phyloP scores from a whole-genome alignment of 2,329 filamentous ascomycete genomes.

The Ascochyta pisi region DNA sequence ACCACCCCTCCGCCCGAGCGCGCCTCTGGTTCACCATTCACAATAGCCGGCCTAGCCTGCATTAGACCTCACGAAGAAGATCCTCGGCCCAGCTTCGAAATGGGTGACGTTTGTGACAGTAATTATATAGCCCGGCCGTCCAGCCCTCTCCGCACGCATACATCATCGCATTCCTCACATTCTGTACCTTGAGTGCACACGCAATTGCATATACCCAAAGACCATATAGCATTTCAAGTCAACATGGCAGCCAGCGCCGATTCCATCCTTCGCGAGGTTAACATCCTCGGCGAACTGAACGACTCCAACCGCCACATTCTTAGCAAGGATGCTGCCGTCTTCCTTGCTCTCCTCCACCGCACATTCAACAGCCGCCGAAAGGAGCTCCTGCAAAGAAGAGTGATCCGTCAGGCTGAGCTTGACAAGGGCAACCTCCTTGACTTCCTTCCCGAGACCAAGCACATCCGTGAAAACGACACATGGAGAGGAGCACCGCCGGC shows the following conservation, averaged over 20 bases:
- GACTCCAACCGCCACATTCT: constrained; percentile 88
- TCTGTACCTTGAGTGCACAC: constrained; percentile 12
- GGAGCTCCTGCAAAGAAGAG: constrained; percentile 83
- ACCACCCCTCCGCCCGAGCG: constrained; percentile 37
- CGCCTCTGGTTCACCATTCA: constrained; percentile 37
- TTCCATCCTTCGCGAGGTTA: constrained; percentile 83
- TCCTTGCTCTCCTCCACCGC: constrained; percentile 92
- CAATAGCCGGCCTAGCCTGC: constrained; percentile 38
- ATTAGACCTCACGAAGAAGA: constrained; percentile 35
- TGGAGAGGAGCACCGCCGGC: constrained; percentile 94
- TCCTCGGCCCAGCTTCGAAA: constrained; percentile 44
- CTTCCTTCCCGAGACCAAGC: constrained; percentile 93
- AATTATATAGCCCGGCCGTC: constrained; percentile 35
- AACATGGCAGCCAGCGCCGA: constrained; percentile 63
- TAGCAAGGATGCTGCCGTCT: constrained; percentile 86
- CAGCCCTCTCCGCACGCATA: constrained; percentile 36
- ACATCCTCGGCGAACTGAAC: constrained; percentile 79
- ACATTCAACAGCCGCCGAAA: constrained; percentile 93
- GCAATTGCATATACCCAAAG: constrained; percentile 14
- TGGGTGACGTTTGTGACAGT: constrained; percentile 45
- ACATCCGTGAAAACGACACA: constrained; percentile 90
- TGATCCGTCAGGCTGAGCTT: constrained; percentile 87
- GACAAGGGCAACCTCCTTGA: constrained; percentile 89
- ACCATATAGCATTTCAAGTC: constrained; percentile 12
- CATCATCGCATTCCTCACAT: constrained; percentile 34